These are phyloP conservation scores for Lachnellula subtilissima DNA, from an alignment of 2,329 filamentous ascomycete genomes.

Conservation along the genomic window DNA sequence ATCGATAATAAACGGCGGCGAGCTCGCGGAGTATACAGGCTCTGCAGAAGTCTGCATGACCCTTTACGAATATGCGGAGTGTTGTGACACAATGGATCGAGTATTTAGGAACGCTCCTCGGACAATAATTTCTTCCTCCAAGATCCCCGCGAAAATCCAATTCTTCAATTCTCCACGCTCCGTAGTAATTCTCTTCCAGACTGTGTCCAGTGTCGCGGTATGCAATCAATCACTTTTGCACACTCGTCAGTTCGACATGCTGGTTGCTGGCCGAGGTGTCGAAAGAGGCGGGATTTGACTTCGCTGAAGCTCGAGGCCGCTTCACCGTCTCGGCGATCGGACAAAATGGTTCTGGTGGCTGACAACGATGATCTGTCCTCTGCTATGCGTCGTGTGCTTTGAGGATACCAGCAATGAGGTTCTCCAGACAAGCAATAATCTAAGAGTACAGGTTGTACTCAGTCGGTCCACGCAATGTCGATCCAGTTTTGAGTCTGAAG, in stretches of 20 bases:
- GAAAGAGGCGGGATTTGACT: background rate
- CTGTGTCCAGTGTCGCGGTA: background rate
- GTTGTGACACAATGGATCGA: background rate
- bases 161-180: background rate
- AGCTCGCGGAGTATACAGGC: slow-evolving; percentile 27
- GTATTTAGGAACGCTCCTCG: background rate
- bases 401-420: background rate
- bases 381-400: background rate
- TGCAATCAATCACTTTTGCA: background rate
- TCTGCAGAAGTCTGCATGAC: slow-evolving; percentile 27
- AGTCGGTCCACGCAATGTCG: background rate
- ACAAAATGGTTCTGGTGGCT: background rate
- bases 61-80: slow-evolving; percentile 7
- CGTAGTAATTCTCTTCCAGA: background rate
- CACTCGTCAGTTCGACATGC: background rate
- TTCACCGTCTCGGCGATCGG: background rate
- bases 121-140: background rate
- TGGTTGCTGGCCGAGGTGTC: background rate
- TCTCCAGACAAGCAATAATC: background rate
- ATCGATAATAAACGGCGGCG: slow-evolving; percentile 33
- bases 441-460: background rate
- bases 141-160: background rate
- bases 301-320: background rate
- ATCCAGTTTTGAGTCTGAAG: background rate
- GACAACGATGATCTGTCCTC: background rate